These are phyloP conservation scores for Eucalyptus grandis DNA, from an alignment of 345 rosid genomes.

Conservation along the genomic window DNA sequence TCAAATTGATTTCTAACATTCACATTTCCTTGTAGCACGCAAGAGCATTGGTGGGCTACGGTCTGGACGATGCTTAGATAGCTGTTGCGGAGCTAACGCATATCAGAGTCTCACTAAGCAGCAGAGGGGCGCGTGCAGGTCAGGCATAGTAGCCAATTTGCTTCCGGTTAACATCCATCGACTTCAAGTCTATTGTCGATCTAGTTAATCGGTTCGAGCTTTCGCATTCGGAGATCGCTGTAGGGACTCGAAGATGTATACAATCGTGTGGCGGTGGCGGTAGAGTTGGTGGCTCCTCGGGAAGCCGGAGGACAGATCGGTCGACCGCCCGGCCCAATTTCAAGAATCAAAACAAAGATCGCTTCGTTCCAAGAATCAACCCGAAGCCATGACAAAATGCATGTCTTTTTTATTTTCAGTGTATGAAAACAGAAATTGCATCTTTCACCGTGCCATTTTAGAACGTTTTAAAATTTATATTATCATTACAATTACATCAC, in stretches of 20 bases:
- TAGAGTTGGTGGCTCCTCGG: background rate
- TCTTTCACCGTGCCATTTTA: no score
- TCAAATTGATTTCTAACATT: background rate
- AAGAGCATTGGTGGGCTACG: constrained; percentile 28
- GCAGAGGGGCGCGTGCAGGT: background rate
- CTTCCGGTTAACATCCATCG: background rate
- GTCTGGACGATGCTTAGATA: background rate
- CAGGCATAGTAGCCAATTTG: background rate
- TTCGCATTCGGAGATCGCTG: background rate
- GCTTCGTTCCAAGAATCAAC: background rate
- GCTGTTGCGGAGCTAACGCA: background rate
- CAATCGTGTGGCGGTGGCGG: background rate
- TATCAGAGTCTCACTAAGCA: background rate
- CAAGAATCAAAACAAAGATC: background rate
- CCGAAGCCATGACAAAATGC: background rate
- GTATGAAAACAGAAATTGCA: no score
- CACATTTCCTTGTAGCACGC: constrained; percentile 3
- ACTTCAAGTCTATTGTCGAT: background rate
- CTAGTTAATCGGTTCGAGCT: background rate
- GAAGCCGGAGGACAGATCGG: background rate
- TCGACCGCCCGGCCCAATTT: background rate
- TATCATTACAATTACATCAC: background rate
- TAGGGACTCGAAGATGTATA: background rate
- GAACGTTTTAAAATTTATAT: no score
- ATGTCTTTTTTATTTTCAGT: background rate